These are phyloP conservation scores for Penicillium dipodomyicola DNA, from an alignment of 495 filamentous ascomycete genomes.

Conservation along the genomic window DNA sequence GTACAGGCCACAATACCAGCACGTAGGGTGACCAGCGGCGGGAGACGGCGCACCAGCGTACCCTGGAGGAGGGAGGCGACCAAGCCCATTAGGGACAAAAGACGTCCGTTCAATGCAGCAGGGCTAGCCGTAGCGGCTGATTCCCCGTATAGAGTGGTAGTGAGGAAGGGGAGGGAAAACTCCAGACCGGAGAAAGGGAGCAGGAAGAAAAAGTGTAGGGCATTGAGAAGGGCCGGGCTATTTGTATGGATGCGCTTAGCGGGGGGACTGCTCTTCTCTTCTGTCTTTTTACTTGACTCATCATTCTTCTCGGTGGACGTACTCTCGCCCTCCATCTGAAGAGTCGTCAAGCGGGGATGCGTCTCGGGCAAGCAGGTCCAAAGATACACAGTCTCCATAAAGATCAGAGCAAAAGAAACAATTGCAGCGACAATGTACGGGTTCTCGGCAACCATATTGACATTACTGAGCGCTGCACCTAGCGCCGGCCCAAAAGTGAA, in stretches of 20 bases:
- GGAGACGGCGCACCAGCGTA: constrained; percentile 73
- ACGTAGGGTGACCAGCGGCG: constrained; percentile 74
- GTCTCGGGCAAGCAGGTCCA: constrained; percentile 89
- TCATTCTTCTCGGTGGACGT: not conserved
- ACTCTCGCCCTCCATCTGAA: constrained; percentile 28
- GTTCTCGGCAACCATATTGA: constrained; percentile 76
- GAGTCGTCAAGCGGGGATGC: constrained; percentile 53
- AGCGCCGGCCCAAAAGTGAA: constrained; percentile 95
- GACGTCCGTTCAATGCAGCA: constrained; percentile 75
- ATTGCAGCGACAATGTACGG: constrained; percentile 89
- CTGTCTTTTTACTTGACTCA: constrained; percentile 10
- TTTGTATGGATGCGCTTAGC: constrained; percentile 58
- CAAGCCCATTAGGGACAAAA: constrained; percentile 89
- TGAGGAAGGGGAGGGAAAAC: constrained; percentile 91
- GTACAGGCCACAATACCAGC: constrained; percentile 76
- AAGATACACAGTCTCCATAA: constrained; percentile 84
- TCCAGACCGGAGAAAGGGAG: constrained; percentile 98
- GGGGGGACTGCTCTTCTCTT: constrained; percentile 10
- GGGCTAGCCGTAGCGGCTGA: constrained; percentile 50
- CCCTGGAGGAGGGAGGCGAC: constrained; percentile 90
- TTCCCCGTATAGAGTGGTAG: constrained; percentile 78
- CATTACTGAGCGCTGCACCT: constrained; percentile 75
- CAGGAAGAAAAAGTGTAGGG: constrained; percentile 85
- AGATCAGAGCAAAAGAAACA: constrained; percentile 77
- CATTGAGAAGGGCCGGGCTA: constrained; percentile 76